Conservation (phyloP, 2,329 filamentous ascomycete genomes). For the Trichoderma atrobrunneum region DNA sequence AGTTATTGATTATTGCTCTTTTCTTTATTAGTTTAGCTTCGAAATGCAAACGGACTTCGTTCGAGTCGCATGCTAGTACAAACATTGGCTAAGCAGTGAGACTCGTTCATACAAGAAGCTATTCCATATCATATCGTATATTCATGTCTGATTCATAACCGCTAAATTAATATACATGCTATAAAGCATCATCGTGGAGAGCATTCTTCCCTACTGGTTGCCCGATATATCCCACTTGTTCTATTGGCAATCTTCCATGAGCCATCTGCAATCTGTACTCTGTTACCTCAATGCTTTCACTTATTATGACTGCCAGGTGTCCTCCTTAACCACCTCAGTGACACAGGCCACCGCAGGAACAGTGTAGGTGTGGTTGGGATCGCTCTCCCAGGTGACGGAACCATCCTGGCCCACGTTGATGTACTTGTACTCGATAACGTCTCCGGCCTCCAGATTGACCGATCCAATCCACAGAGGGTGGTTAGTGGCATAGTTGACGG, state of each 20-base stretch:
- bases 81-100: background rate
- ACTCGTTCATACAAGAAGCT: background rate
- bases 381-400: constrained; percentile 61
- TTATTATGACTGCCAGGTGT: constrained; percentile 31
- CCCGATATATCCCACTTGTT: background rate
- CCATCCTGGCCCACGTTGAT: constrained; percentile 57
- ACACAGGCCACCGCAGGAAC: constrained; percentile 32
- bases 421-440: constrained; percentile 62
- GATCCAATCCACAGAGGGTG: constrained; percentile 62
- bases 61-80: background rate
- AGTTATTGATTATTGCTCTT: background rate
- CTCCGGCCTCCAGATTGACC: constrained; percentile 54
- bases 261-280: background rate
- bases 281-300: background rate
- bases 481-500: constrained; percentile 54
- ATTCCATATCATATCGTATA: background rate
- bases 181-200: background rate
- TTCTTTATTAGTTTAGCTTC: background rate
- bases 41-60: background rate
- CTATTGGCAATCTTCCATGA: background rate
- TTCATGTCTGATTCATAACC: constrained; percentile 6
- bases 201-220: background rate
- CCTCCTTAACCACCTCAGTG: constrained; percentile 28
- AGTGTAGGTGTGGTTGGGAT: constrained; percentile 46
- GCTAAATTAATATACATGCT: constrained; percentile 7